Conservation (phyloP, 352 stramenopile genomes). For the Elongisporangium prolatum region DNA sequence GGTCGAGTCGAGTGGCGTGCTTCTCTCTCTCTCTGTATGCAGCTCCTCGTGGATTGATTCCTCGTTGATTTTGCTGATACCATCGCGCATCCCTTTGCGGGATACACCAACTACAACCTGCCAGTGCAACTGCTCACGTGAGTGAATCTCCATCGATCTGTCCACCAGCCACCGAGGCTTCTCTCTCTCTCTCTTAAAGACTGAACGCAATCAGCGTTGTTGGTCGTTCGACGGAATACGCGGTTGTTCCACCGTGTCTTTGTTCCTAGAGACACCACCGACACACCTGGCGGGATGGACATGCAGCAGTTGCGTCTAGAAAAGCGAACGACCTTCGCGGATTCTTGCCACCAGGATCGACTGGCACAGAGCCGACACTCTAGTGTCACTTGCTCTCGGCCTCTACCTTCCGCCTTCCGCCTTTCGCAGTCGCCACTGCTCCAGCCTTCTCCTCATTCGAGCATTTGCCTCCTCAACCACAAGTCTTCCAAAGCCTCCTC, state of each 20-base stretch:
- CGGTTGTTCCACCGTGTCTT: not conserved
- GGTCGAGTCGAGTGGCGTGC: too few species aligned
- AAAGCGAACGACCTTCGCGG: not conserved
- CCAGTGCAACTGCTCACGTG: not conserved
- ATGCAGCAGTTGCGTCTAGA: not conserved
- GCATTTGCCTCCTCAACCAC: not conserved
- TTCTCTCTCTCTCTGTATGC: not conserved
- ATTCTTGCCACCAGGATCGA: not conserved
- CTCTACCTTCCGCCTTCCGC: not conserved
- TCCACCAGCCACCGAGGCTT: not conserved
- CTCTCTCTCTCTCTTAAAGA: not conserved
- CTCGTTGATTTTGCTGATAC: not conserved
- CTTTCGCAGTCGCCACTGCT: not conserved
- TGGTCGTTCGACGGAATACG: not conserved
- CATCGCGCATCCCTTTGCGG: not conserved
- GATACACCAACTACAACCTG: not conserved
- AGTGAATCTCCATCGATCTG: not conserved
- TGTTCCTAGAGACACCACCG: not conserved
- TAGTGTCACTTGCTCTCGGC: not conserved
- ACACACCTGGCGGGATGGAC: not conserved
- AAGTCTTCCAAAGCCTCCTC: not conserved
- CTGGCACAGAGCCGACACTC: not conserved
- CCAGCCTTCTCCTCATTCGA: not conserved
- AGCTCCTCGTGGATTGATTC: not conserved
- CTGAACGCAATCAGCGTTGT: not conserved